Percentiles rank a stretch among this genome's conserved stretches.
These are phyloP conservation scores for Corylus avellana DNA, from an alignment of 306 rosid genomes.

Conservation along the genomic window DNA sequence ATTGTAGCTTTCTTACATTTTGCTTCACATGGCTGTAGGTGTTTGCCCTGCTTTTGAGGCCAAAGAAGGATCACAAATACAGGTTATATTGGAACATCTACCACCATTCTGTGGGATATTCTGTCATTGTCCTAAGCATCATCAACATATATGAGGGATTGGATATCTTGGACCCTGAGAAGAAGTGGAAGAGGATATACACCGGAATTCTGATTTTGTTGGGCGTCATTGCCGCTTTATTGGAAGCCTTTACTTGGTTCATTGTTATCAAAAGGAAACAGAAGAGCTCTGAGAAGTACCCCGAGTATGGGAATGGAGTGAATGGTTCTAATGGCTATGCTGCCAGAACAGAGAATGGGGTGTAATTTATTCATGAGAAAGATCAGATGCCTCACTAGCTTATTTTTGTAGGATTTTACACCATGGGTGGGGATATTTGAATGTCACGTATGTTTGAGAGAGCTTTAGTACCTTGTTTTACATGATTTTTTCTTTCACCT, in stretches of 20 bases:
- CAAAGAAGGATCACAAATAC: conserved; percentile 87
- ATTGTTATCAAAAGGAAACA: conserved; percentile 56
- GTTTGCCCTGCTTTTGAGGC: conserved; percentile 91
- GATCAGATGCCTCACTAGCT: not conserved
- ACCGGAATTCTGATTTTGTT: conserved; percentile 22
- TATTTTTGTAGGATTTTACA: not conserved
- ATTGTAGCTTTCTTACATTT: not conserved
- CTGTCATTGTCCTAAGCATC: conserved; percentile 67
- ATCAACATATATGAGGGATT: conserved; percentile 70
- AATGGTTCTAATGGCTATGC: conserved; percentile 51
- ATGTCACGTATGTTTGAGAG: not conserved
- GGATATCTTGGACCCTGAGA: conserved; percentile 54
- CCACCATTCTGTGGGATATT: conserved; percentile 70
- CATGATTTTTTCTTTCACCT: not conserved
- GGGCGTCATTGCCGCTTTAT: conserved; percentile 61
- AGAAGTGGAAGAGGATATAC: conserved; percentile 69
- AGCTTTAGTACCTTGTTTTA: not conserved
- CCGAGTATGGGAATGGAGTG: conserved; percentile 44
- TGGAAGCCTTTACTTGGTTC: conserved; percentile 73
- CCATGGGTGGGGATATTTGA: not conserved
- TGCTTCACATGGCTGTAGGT: conserved; percentile 44
- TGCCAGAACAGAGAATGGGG: conserved; percentile 42
- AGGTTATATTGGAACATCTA: conserved; percentile 80
- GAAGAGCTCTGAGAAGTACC: conserved; percentile 27
- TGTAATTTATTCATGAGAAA: not conserved